These are phyloP conservation scores for Xenosphaeropsis pyriputrescens DNA, from an alignment of 2,329 filamentous ascomycete genomes.

Conservation along the genomic window DNA sequence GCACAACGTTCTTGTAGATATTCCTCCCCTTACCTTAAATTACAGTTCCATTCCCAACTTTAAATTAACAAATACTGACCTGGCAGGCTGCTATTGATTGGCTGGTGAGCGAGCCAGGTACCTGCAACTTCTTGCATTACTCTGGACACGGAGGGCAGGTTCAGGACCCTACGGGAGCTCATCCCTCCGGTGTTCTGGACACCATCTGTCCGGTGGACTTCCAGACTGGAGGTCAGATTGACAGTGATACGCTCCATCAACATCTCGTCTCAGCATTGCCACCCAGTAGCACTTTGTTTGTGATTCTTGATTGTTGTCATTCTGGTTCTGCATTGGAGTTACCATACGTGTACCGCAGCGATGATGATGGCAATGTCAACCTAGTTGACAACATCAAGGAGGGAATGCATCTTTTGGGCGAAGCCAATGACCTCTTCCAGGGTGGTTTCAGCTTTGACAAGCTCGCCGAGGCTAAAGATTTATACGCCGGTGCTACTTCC, in stretches of 20 bases:
- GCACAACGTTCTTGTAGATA: constrained; percentile 18
- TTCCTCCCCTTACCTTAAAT: constrained; percentile 8
- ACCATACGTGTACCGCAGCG: constrained; percentile 40
- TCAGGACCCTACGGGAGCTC: constrained; percentile 24
- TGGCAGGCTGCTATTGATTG: constrained; percentile 35
- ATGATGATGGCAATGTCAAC: constrained; percentile 38
- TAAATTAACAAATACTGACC: too few species aligned
- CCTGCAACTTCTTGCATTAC: constrained; percentile 39
- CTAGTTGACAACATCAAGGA: constrained; percentile 38
- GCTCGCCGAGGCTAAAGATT: constrained; percentile 31
- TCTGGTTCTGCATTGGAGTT: constrained; percentile 43
- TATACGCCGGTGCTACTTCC: constrained; percentile 34
- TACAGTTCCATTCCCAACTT: neutral
- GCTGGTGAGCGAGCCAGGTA: constrained; percentile 36
- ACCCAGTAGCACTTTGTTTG: constrained; percentile 32
- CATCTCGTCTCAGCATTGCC: constrained; percentile 34
- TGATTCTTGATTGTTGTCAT: constrained; percentile 48
- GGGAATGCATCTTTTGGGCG: constrained; percentile 31
- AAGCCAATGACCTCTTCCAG: constrained; percentile 31
- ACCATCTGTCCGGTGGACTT: constrained; percentile 40
- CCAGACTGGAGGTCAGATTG: constrained; percentile 34
- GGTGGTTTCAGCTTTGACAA: constrained; percentile 30
- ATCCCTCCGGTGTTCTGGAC: constrained; percentile 26
- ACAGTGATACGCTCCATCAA: constrained; percentile 33
- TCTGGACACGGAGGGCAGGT: constrained; percentile 43